Evolutionary conservation across 768 basidiomycete species (phyloP), one percentile per base, ranked within the genome.

Genomic region (Naganishia vishniacii): DNA sequence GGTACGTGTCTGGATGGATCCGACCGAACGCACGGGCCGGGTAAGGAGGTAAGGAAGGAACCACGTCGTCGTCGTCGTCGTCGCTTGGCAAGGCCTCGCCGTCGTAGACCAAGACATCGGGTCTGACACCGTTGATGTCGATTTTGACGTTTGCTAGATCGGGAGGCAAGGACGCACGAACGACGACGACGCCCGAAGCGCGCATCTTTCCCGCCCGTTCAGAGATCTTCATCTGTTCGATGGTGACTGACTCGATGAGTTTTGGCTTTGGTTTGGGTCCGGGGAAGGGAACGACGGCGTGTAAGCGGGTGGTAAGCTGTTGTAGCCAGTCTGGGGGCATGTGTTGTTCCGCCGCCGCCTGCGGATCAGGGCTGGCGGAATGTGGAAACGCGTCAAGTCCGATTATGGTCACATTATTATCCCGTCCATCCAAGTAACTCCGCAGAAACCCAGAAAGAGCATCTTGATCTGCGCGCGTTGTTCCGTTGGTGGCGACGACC

Each of bases 1-100:
- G 84, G 82, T n/a, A 78, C 75, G 48, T 83, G 86, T 60, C 84
- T 83, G 61, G 81, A 85, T 90, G 71, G 32, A 86, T 81, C 28
- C 67, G 62, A 47, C 66, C 68, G 45, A 70, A 69, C 18, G 68
- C 67, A 62, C 29, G 45, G 77, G 79, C 76, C 34, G 80, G 74
- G 46, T 69, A 70, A n/a, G 69, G 59, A 42, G 88, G 41, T 84
- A 88, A 73, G 73, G 89, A 45, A 78, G 82, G 37, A n/a, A n/a
- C n/a, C n/a, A n/a, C n/a, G n/a, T n/a, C n/a, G n/a, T n/a, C n/a
- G n/a, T n/a, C n/a, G 83, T 89, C 83, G 74, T 80, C 51, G 88
- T 90, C 67, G 71, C 79, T 18, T 80, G 89, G 34, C 6, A 61
- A 58, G 12, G 71, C 67, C 23, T 68, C 67, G 16, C 76, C 76